A percentile compares a stretch with the other conserved stretches of the same genome.
Evolutionary conservation across 1,284 basidiomycete species (phyloP).

Genomic region (Marasmius oreades): DNA sequence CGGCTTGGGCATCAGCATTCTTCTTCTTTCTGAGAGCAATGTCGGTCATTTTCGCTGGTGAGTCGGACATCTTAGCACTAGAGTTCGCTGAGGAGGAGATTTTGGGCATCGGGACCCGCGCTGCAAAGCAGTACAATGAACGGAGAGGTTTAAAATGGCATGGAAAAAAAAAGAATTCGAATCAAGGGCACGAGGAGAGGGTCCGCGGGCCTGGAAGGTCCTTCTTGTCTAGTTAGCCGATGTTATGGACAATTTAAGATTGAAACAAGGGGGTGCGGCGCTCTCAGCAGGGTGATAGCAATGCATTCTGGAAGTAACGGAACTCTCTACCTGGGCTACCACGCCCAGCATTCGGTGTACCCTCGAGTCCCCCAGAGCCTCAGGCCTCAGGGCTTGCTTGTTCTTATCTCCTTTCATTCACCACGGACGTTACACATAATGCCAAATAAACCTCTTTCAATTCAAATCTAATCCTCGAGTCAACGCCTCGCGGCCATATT

Average conservation of each 20-base stretch:
- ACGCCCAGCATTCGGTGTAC: conserved; percentile 23
- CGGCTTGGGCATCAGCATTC: conserved; percentile 68
- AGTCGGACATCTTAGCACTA: not conserved
- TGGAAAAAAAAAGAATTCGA: conserved; percentile 56
- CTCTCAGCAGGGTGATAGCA: conserved; percentile 33
- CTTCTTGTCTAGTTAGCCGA: conserved; percentile 39
- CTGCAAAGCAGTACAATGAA: conserved; percentile 22
- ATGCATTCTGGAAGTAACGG: conserved; percentile 33
- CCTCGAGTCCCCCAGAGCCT: not conserved
- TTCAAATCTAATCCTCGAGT: conserved; percentile 15
- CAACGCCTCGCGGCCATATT: conserved; percentile 22
- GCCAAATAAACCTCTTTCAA: conserved; percentile 11
- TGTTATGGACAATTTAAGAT: conserved; percentile 46
- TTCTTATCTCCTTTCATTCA: conserved; percentile 32
- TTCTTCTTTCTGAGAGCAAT: conserved; percentile 78
- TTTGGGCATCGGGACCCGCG: conserved; percentile 42
- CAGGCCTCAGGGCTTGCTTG: conserved; percentile 20
- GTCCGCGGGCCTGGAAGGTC: conserved; percentile 45
- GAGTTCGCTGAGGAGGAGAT: conserved; percentile 31
- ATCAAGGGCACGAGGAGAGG: conserved; percentile 62
- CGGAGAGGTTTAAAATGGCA: conserved; percentile 47
- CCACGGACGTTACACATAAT: conserved; percentile 12
- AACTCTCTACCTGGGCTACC: conserved; percentile 25
- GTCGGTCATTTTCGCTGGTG: conserved; percentile 35
- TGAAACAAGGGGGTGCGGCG: conserved; percentile 40